These are phyloP conservation scores for Lasiosphaeriaceae sp. DNA, from an alignment of 495 filamentous ascomycete genomes.

Conservation along the genomic window DNA sequence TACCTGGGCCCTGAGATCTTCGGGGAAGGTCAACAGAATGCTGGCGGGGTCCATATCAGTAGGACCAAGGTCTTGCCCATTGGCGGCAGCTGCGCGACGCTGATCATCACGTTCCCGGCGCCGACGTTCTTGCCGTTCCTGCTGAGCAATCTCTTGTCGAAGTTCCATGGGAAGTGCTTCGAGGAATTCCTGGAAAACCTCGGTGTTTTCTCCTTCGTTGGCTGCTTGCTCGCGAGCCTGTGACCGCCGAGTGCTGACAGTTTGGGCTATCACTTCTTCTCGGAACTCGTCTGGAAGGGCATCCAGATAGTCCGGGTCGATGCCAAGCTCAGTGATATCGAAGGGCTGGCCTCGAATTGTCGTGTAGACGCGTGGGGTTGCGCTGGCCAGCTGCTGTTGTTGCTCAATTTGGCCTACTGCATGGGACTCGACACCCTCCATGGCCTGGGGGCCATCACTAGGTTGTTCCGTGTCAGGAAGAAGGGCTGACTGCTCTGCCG, in stretches of 20 bases:
- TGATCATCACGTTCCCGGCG: constrained; percentile 81
- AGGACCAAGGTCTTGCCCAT: constrained; percentile 51
- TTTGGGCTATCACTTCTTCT: constrained; percentile 90
- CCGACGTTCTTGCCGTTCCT: constrained; percentile 84
- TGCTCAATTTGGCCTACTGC: constrained; percentile 29
- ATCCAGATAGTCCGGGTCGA: constrained; percentile 89
- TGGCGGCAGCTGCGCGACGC: constrained; percentile 48
- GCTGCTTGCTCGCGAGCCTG: constrained; percentile 65
- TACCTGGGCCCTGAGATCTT: constrained; percentile 76
- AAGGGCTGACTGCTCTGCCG: constrained; percentile 4
- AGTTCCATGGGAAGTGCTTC: constrained; percentile 89
- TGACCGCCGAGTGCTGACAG: constrained; percentile 75
- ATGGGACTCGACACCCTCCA: constrained; percentile 81
- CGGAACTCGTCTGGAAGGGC: constrained; percentile 91
- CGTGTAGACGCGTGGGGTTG: constrained; percentile 60
- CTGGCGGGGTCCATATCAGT: constrained; percentile 91
- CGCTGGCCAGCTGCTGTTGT: constrained; percentile 24
- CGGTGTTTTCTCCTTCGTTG: constrained; percentile 73
- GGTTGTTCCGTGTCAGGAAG: neutral
- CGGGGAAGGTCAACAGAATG: constrained; percentile 87
- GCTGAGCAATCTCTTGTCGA: constrained; percentile 80
- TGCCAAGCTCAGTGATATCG: constrained; percentile 90
- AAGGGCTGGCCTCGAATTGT: constrained; percentile 79
- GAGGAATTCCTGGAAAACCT: constrained; percentile 91
- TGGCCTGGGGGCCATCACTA: constrained; percentile 52